These are phyloP conservation scores for Leptodermis oblonga DNA, from an alignment of 257 asterid genomes.

Conservation along the genomic window DNA sequence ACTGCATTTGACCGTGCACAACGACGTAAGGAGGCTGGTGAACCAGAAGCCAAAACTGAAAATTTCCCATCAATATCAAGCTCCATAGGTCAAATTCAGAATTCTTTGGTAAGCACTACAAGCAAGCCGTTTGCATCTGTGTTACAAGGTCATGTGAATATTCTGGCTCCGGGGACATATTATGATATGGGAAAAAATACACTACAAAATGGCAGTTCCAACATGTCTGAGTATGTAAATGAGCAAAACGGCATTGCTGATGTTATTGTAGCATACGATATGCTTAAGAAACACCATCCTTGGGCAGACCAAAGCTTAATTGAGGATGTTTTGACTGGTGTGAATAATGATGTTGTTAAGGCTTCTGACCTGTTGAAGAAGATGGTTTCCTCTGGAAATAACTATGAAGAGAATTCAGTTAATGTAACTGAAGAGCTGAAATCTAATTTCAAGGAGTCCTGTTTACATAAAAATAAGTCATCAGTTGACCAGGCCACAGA, in stretches of 20 bases:
- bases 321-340: constrained; percentile 69
- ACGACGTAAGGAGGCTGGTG: constrained; percentile 37
- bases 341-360: constrained; percentile 38
- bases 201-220: constrained; percentile 21
- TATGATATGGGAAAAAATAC: constrained; percentile 18
- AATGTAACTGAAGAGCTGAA: constrained; percentile 14
- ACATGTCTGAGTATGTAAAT: constrained; percentile 5
- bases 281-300: constrained; percentile 48
- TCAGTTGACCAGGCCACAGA: constrained; percentile 17
- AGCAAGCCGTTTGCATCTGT: constrained; percentile 59
- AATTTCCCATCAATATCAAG: constrained; percentile 55
- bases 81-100: constrained; percentile 11
- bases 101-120: constrained; percentile 15
- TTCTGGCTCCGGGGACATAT: constrained; percentile 24
- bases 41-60: constrained; percentile 33
- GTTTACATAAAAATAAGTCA: constrained; percentile 3
- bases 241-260: constrained; percentile 1
- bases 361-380: constrained; percentile 49
- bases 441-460: constrained; percentile 4
- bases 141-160: constrained; percentile 34
- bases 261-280: constrained; percentile 24
- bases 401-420: constrained; percentile 12
- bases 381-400: constrained; percentile 37
- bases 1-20: constrained; percentile 71
- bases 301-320: constrained; percentile 73